Evolutionary conservation across 1,284 basidiomycete genomes (phyloP), one percentile per base, ranked within the genome.

Genomic region (Dichomitus squalens): DNA sequence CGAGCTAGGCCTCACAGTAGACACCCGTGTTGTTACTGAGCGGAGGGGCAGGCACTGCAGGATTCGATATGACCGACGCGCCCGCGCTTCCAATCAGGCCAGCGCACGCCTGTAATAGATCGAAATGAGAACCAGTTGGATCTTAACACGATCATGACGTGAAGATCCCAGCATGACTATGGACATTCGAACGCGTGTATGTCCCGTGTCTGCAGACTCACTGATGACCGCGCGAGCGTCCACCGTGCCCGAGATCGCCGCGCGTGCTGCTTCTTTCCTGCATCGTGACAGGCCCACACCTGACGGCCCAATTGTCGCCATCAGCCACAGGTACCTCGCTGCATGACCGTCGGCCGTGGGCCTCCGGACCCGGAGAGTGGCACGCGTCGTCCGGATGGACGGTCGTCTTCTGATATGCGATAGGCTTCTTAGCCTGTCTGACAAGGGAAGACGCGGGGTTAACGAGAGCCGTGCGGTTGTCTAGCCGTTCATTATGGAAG

Each of bases 161-260:
- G n/a, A n/a, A n/a, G n/a, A n/a, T n/a, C n/a, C n/a, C n/a, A n/a
- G n/a, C n/a, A n/a, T n/a, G n/a, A n/a, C n/a, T n/a, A n/a, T n/a
- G n/a, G n/a, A n/a, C n/a, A n/a, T n/a, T n/a, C n/a, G n/a, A n/a
- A n/a, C n/a, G n/a, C n/a, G n/a, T n/a, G n/a, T n/a, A n/a, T n/a
- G n/a, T n/a, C n/a, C n/a, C n/a, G n/a, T n/a, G n/a, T n/a, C n/a
- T n/a, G n/a, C n/a, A n/a, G n/a, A 5, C 29, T 31, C 29, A 11
- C 11, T 5, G 29, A 31, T 5, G 11, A 31, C 29, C 29, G 5
- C 6, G 29, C 5, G 5, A 11, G 11, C 29, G 29, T 5, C 6
- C 29, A 31, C 6, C 29, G 48, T 55, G 48, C 31, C 54, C 54
- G 54, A 55, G 54, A 55, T 55, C 21, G 31, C 54, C 54, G 54